phyloP scores from a whole-genome alignment of 2,329 filamentous ascomycete species.

The Verticillium zaregamsianum region DNA sequence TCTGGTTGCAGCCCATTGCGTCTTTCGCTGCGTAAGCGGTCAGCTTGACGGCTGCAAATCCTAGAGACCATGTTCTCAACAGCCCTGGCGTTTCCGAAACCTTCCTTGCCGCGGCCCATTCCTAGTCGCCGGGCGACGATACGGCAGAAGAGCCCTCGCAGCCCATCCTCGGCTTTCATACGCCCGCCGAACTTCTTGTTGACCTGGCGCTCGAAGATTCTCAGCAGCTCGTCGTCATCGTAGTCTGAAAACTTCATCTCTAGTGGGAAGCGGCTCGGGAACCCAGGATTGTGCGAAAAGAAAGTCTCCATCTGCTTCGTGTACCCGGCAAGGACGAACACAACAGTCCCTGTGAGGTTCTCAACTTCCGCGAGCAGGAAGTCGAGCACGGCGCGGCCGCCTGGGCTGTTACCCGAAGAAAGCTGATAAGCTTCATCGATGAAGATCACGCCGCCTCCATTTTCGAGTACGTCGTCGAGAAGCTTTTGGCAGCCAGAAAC shows the following conservation, averaged over 20 bases:
- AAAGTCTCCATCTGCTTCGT: slow-evolving; percentile 71
- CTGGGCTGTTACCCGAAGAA: slow-evolving; percentile 49
- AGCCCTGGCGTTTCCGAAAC: slow-evolving; percentile 70
- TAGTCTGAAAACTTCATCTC: slow-evolving; percentile 68
- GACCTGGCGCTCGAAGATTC: slow-evolving; percentile 55
- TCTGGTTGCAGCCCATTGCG: slow-evolving; percentile 36
- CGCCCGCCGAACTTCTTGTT: slow-evolving; percentile 43
- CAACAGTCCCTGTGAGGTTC: slow-evolving; percentile 63
- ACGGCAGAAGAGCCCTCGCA: slow-evolving; percentile 56
- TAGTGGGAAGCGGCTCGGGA: slow-evolving; percentile 65
- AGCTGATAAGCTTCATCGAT: slow-evolving; percentile 80
- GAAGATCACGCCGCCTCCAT: slow-evolving; percentile 66
- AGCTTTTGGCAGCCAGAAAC: slow-evolving; percentile 53
- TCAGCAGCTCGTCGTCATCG: slow-evolving; percentile 56
- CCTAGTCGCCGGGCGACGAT: slow-evolving; percentile 61
- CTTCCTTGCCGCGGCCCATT: slow-evolving; percentile 55
- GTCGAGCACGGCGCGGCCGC: slow-evolving; percentile 62
- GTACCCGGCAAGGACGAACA: slow-evolving; percentile 72
- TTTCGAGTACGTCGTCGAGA: slow-evolving; percentile 41
- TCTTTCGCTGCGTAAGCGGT: slow-evolving; percentile 46
- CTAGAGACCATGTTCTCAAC: slow-evolving; percentile 57
- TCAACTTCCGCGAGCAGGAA: slow-evolving; percentile 70
- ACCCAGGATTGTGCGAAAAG: slow-evolving; percentile 68
- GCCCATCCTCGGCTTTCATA: slow-evolving; percentile 59
- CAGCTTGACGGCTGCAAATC: slow-evolving; percentile 56